A percentile compares a stretch with the other conserved stretches of the same genome.
These are phyloP conservation scores for Stachybotrys elegans DNA, from an alignment of 2,329 filamentous ascomycete species.

Conservation along the genomic window DNA sequence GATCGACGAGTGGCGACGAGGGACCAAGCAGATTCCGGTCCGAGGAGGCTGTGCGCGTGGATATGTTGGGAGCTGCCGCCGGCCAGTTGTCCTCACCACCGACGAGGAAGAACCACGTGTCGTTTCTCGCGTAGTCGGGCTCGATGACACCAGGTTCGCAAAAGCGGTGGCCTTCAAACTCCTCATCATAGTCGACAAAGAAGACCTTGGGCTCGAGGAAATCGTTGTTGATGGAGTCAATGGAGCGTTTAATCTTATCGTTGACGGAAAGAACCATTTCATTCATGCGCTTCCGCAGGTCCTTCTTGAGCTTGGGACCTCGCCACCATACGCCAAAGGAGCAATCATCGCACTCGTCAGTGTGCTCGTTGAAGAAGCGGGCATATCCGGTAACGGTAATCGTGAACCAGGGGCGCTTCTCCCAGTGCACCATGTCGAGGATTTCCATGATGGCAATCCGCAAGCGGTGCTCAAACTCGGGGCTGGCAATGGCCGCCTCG, in stretches of 20 bases:
- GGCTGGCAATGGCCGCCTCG: slow-evolving; percentile 25
- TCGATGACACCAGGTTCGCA: slow-evolving; percentile 34
- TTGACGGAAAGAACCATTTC: slow-evolving; percentile 38
- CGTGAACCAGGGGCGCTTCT: slow-evolving; percentile 35
- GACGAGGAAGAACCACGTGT: slow-evolving; percentile 45
- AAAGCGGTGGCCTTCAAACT: slow-evolving; percentile 41
- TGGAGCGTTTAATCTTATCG: slow-evolving; percentile 28
- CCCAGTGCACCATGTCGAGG: slow-evolving; percentile 37
- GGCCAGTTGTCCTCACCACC: slow-evolving; percentile 34
- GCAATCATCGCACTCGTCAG: slow-evolving; percentile 35
- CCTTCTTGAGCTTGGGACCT: slow-evolving; percentile 33
- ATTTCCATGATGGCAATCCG: slow-evolving; percentile 35
- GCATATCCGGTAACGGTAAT: slow-evolving; percentile 43
- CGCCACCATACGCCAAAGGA: slow-evolving; percentile 42
- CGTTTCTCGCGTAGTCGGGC: slow-evolving; percentile 36
- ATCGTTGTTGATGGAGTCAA: slow-evolving; percentile 29
- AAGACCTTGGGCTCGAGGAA: slow-evolving; percentile 32
- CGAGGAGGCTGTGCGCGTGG: not conserved
- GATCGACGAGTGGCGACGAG: slow-evolving; percentile 29
- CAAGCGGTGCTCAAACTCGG: slow-evolving; percentile 33
- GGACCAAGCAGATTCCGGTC: slow-evolving; percentile 15
- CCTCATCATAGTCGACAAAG: slow-evolving; percentile 40
- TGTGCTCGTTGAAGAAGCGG: slow-evolving; percentile 41
- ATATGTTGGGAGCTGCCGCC: slow-evolving; percentile 7
- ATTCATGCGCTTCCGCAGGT: slow-evolving; percentile 36